Percentiles rank a stretch among this genome's conserved stretches.
phyloP scores from a whole-genome alignment of 306 rosid species.

The Dicorynia guianensis region DNA sequence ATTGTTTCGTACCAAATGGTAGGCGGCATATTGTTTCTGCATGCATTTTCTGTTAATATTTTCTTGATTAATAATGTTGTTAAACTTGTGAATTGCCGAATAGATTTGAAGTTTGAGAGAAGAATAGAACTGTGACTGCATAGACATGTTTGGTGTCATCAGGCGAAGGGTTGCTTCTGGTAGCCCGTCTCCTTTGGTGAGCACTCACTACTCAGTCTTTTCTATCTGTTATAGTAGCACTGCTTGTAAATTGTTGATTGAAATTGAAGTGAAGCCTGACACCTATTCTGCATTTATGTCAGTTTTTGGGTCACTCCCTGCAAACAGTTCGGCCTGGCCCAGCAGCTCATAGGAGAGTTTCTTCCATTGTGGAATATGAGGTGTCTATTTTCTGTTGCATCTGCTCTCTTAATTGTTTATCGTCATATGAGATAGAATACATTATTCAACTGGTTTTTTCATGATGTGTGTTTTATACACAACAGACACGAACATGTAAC shows the following conservation, averaged over 20 bases:
- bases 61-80: not conserved
- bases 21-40: not conserved
- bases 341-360: conserved; percentile 52
- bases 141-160: conserved; percentile 63
- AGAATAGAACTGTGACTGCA: not conserved
- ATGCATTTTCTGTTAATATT: not conserved
- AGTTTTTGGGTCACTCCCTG: conserved; percentile 54
- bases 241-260: conserved; percentile 3
- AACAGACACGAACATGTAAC: too few species aligned
- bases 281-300: conserved; percentile 32
- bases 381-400: conserved; percentile 30
- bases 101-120: conserved; percentile 39
- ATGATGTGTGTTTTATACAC: too few species aligned
- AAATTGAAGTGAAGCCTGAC: conserved; percentile 13
- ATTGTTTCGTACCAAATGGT: not conserved
- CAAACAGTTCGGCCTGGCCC: conserved; percentile 46
- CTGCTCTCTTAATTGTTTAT: not conserved
- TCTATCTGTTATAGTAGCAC: not conserved
- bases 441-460: not conserved
- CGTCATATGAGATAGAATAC: not conserved
- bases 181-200: conserved; percentile 60
- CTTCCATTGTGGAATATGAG: conserved; percentile 59
- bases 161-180: conserved; percentile 80
- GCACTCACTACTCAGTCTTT: not conserved
- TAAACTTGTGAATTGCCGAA: conserved; percentile 23